Base-by-base conservation (phyloP, 768 basidiomycete species). In the Saitozyma sp. region DNA sequence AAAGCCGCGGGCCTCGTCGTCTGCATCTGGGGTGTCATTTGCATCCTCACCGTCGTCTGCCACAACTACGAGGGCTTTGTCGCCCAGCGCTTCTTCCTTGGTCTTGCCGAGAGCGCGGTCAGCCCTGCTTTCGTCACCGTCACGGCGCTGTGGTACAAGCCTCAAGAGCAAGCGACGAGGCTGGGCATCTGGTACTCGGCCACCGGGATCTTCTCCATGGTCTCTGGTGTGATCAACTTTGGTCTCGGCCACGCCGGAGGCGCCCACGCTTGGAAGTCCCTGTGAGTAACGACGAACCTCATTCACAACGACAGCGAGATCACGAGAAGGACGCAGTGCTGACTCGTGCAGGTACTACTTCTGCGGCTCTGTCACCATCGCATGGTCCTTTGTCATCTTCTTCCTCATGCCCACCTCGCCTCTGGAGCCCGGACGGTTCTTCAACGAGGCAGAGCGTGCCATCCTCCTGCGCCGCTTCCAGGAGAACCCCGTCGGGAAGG, bases 101-200 rank as follows among this genome's bases (percentile, higher is more conserved):
- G 79, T 4, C 45, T 78, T 17, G 63, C 66, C 4, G 78, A 79
- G 56, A 69, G 70, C 5, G 71, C 76, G 13, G 77, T 81, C 61
- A 70, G 75, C 3, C 81, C 79, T 0, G 81, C 80, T 0, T 82
- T 82, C 63, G 73, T 82, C 11, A 67, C 78, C 37, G 61, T 82
- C 37, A 79, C 79, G 20, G 65, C 65, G 1, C 56, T 78, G 39
- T 82, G 80, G 80, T 82, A 81, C 63, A 76, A 74, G 38, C 78
- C 77, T 51, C 48, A 58, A 42, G 79, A 80, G 53, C 76, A 80
- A 61, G 78, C 80, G 3, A 67, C 69, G 6, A 56, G 80, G 0
- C 56, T 81, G 19, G 79, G 79, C 0, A 69, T 80, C 65, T 80
- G 78, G 75, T 80, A 77, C 58, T 66, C 64, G 16, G 76, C 79